Conservation (phyloP, 345 rosid species). For the Draba incana region DNA sequence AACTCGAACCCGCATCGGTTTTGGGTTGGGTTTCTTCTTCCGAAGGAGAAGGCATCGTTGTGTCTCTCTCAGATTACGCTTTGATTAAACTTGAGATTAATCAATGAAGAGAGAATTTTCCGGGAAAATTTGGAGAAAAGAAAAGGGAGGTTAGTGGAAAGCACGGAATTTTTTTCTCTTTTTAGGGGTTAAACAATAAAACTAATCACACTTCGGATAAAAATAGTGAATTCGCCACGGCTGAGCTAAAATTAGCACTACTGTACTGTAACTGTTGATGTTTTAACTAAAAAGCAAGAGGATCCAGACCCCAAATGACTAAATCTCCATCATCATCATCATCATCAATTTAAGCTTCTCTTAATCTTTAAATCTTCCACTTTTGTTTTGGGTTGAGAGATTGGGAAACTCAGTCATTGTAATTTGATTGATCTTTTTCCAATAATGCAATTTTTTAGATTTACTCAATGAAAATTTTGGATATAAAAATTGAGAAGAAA, state of each 20-base stretch:
- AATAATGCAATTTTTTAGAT: too few relatives aligned
- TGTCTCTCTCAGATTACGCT: not conserved
- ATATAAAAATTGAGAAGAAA: too few relatives aligned
- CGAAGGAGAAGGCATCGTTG: slow-evolving; percentile 44
- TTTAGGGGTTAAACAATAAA: slow-evolving; percentile 7
- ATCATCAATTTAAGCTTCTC: not conserved
- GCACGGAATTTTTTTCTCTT: slow-evolving; percentile 19
- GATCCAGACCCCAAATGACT: not conserved
- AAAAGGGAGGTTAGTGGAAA: slow-evolving; percentile 33
- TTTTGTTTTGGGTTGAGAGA: not conserved
- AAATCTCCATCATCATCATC: not conserved
- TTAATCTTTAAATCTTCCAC: not conserved
- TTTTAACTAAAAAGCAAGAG: not conserved
- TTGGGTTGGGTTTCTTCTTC: slow-evolving; percentile 37
- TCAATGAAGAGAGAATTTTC: not conserved
- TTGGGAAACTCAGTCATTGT: too few relatives aligned
- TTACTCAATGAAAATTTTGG: too few relatives aligned
- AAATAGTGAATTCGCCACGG: slow-evolving; percentile 37
- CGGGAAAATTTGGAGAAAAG: slow-evolving; percentile 21
- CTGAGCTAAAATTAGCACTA: slow-evolving; percentile 36
- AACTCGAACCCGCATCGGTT: slow-evolving; percentile 25
- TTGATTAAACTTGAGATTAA: slow-evolving; percentile 10
- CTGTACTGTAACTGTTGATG: not conserved
- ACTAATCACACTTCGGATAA: slow-evolving; percentile 29
- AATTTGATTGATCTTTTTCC: too few relatives aligned